Evolutionary conservation across 441 rosid genomes (phyloP), one percentile per base, ranked within the genome.

Genomic region (Adansonia gregorii): DNA sequence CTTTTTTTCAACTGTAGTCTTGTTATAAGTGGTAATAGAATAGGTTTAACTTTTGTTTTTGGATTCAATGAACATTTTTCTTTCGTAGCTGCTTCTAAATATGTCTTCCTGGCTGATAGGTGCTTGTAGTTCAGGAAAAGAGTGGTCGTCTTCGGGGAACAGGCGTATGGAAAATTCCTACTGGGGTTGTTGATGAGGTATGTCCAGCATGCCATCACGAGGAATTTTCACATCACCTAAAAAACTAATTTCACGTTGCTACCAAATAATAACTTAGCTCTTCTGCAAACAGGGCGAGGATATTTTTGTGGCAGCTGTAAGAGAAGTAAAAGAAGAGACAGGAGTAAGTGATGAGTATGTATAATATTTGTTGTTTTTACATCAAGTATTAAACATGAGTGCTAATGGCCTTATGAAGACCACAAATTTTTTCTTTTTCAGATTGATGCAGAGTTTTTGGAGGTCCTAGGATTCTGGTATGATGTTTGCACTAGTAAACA

Each of bases 281-380:
- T 59, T 77, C 65, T 51, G 73, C 60, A 15, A 78, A 8, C 80
- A 94, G 94, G 96, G 95, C 3, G 98, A 95, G 83, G 98, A 95
- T 68, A 83, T 93, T 78, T 89, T 83, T 48, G 72, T 60, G 15
- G 97, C 93, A 73, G 94, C 95, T 19, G 55, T 75, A 24, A 84
- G 98, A 89, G 98, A 95, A 90, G 94, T 84, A 24, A 89, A 92
- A 85, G 98, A 94, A 87, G 97, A 95, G 84, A 95, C 98, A 55
- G 93, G 95, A 64, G 98, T 93, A 83, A 82, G 97, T 81, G 73
- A 55, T 58, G 66, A 56, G 31, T 66, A 51, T 63, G 24, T 72
- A 24, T n/a, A 51, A 59, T 55, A 45, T 55, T 24, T 67, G 31
- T 73, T 59, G 60, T 45, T 72, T 27, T 14, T 56, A 6, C 69